Base-by-base conservation (phyloP, 2,329 filamentous ascomycete genomes). In the Alternaria sp. region DNA sequence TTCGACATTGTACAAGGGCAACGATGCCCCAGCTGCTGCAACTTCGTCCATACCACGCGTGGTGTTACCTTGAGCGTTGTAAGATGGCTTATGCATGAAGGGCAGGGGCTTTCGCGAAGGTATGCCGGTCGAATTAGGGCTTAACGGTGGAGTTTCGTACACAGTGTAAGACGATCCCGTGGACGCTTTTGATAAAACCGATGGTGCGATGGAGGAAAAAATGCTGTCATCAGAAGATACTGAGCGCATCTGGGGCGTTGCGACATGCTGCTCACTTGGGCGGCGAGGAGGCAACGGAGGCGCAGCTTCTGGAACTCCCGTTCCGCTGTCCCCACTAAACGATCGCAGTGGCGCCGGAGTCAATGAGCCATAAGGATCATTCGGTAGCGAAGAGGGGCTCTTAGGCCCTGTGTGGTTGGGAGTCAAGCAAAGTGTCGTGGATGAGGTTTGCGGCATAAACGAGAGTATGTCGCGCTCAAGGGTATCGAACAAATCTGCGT, bases 261-360 rank as follows among this genome's bases (percentile, higher is more conserved):
- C 54, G 13, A 15, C 47, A 19, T 59, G 62, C 13, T 60, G 59
- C 36, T 47, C 66, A 46, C 61, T 71, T 2, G 70, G 62, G 9
- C 65, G 70, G 17, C 73, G 73, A 49, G 71, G 70, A 17, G 69
- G 69, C n/a, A 73, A 47, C 11, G 69, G 66, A n/a, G 69, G 68
- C 17, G 36, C 58, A 10, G 30, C 17, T 32, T 64, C 57, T 17
- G 23, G 5, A 11, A 32, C 10, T 2, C 15, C 12, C 28, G 10
- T 15, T 5, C 30, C 40, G 26, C 54, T 40, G 17, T 46, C 59
- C 44, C 65, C 64, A 36, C 67, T 71, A 12, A 49, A 66, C 1
- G 62, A 64, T 43, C 62, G 62, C 3, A 63, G 49, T 10, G 67
- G 59, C 8, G 60, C 25, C 6, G 61, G 59, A 32, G 43, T 46